Percentiles rank a stretch among this genome's conserved stretches.
phyloP scores from a whole-genome alignment of 768 basidiomycete species.

The Suillus subalutaceus region DNA sequence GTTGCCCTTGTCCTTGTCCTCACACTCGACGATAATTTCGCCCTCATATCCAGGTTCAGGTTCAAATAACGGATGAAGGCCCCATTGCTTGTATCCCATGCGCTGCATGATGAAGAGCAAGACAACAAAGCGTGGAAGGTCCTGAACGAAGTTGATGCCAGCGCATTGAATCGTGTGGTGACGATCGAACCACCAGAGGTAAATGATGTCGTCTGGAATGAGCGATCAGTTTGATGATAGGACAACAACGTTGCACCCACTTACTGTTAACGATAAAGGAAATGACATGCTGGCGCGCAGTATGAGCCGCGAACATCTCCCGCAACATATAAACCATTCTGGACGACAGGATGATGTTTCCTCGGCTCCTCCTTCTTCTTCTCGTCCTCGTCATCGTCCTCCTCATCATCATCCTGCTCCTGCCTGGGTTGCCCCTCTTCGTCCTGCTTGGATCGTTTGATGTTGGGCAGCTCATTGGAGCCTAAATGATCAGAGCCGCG shows the following conservation, averaged over 20 bases:
- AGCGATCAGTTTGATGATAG: neutral
- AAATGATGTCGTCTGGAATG: neutral
- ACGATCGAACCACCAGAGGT: slow-evolving; percentile 7
- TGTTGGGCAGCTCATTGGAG: neutral
- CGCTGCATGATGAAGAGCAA: slow-evolving; percentile 6
- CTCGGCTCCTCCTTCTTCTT: neutral
- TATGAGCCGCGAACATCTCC: neutral
- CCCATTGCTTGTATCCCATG: slow-evolving; percentile 4
- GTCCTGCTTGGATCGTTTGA: neutral
- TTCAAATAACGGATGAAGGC: neutral
- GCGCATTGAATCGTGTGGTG: slow-evolving; percentile 6
- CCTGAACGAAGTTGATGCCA: slow-evolving; percentile 9
- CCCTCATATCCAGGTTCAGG: neutral
- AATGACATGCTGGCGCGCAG: neutral
- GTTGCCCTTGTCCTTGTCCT: neutral
- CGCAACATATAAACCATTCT: neutral
- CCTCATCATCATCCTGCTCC: slow-evolving; percentile 10
- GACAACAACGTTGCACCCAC: neutral
- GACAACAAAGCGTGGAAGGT: slow-evolving; percentile 7
- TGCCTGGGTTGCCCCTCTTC: neutral
- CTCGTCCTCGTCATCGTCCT: neutral
- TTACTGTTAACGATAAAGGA: neutral
- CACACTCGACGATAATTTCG: neutral
- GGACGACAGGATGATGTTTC: neutral
- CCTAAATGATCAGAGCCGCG: neutral